Evolutionary conservation across 2,329 filamentous ascomycete species (phyloP).

Genomic region (Aspergillus puulaauensis): DNA sequence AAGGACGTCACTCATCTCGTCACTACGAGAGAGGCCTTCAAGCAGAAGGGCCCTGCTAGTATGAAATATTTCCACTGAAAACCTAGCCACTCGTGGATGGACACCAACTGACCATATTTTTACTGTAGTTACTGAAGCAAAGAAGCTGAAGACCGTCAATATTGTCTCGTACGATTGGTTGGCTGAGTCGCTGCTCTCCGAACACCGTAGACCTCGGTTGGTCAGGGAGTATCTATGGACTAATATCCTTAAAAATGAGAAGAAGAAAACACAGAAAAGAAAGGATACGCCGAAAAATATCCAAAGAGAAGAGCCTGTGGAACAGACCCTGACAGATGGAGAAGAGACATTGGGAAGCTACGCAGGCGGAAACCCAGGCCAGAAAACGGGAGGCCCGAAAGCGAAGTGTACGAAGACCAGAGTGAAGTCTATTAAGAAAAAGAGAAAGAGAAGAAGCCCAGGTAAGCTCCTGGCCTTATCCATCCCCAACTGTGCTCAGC

Average conservation of each 20-base stretch:
- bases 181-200: slow-evolving; percentile 41
- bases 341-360: background rate
- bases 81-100: background rate
- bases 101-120: background rate
- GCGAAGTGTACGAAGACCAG: background rate
- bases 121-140: slow-evolving; percentile 42
- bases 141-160: slow-evolving; percentile 35
- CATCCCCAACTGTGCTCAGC: background rate
- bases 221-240: slow-evolving; percentile 38
- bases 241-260: slow-evolving; percentile 35
- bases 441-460: background rate
- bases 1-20: slow-evolving; percentile 70
- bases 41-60: slow-evolving; percentile 46
- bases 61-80: slow-evolving; percentile 6
- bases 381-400: slow-evolving; percentile 5
- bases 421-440: background rate
- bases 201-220: slow-evolving; percentile 33
- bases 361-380: slow-evolving; percentile 19
- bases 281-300: background rate
- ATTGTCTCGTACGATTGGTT: slow-evolving; percentile 51
- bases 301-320: no score
- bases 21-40: slow-evolving; percentile 62
- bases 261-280: slow-evolving; percentile 1
- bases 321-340: no score
- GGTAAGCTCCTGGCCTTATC: background rate